Evolutionary conservation across 345 rosid genomes (phyloP).

Genomic region (Hibiscus mutabilis): DNA sequence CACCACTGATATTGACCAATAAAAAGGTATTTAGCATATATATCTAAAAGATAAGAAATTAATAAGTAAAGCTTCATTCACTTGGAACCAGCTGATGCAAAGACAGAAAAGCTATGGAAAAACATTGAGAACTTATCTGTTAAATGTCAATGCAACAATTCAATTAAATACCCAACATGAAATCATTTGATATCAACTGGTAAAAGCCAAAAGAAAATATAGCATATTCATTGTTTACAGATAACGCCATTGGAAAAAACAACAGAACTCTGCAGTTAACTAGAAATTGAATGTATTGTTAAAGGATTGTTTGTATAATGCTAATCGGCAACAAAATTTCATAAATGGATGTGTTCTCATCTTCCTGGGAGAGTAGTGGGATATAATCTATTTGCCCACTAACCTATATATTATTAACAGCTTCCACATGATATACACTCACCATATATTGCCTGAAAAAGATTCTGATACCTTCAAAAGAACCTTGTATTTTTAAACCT

Average conservation of each 20-base stretch:
- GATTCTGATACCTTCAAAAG: background rate
- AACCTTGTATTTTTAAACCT: background rate
- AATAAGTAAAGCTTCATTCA: background rate
- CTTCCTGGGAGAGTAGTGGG: background rate
- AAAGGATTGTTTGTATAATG: background rate
- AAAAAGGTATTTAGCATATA: background rate
- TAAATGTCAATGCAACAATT: slow-evolving; percentile 1
- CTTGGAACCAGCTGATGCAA: background rate
- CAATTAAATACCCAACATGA: background rate
- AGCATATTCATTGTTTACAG: background rate
- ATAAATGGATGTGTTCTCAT: background rate
- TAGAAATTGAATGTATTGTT: no score
- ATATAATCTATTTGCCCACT: background rate
- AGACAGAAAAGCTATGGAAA: no score
- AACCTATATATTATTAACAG: background rate
- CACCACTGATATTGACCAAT: slow-evolving; percentile 41
- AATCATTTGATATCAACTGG: background rate
- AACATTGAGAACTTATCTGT: background rate
- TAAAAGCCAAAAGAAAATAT: background rate
- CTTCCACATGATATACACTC: background rate
- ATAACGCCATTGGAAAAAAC: background rate
- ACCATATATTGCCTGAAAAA: background rate
- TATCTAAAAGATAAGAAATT: background rate
- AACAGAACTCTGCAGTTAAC: background rate
- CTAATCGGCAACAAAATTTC: background rate